A percentile compares a stretch with the other conserved stretches of the same genome.
These are phyloP conservation scores for Solanum pimpinellifolium DNA, from an alignment of 257 asterid species.

Conservation along the genomic window DNA sequence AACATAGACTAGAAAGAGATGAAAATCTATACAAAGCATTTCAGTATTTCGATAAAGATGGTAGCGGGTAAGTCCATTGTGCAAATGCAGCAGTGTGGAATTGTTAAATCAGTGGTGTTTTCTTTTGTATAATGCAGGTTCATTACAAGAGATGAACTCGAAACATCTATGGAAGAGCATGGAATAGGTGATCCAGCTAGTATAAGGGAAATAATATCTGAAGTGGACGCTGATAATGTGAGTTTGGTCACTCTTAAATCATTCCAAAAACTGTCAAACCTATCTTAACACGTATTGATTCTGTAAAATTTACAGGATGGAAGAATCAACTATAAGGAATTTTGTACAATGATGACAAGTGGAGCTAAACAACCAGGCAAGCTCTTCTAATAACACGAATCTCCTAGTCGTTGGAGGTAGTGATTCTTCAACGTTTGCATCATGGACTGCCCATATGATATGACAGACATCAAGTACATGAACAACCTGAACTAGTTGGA, in stretches of 20 bases:
- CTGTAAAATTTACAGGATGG: conserved; percentile 48
- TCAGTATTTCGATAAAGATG: conserved; percentile 61
- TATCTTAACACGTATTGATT: neutral
- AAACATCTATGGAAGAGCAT: conserved; percentile 66
- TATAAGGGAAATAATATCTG: conserved; percentile 63
- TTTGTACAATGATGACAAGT: conserved; percentile 78
- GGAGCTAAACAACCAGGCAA: conserved; percentile 43
- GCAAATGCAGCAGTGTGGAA: neutral
- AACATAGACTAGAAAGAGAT: conserved; percentile 67
- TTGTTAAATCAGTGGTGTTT: neutral
- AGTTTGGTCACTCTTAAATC: neutral
- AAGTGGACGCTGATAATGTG: conserved; percentile 82
- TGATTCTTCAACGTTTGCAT: neutral
- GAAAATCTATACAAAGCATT: conserved; percentile 72
- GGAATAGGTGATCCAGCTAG: conserved; percentile 56
- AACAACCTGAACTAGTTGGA: neutral
- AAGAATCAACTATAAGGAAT: conserved; percentile 70
- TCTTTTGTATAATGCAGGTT: conserved; percentile 21
- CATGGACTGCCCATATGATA: neutral
- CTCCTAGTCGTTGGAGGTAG: neutral
- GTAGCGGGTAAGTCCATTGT: conserved; percentile 51
- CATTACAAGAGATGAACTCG: conserved; percentile 70
- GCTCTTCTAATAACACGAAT: conserved; percentile 23
- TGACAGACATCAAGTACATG: neutral
- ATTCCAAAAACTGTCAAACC: neutral